Base-by-base conservation (phyloP, 2,329 filamentous ascomycete genomes). In the Zasmidium citrigriseum region DNA sequence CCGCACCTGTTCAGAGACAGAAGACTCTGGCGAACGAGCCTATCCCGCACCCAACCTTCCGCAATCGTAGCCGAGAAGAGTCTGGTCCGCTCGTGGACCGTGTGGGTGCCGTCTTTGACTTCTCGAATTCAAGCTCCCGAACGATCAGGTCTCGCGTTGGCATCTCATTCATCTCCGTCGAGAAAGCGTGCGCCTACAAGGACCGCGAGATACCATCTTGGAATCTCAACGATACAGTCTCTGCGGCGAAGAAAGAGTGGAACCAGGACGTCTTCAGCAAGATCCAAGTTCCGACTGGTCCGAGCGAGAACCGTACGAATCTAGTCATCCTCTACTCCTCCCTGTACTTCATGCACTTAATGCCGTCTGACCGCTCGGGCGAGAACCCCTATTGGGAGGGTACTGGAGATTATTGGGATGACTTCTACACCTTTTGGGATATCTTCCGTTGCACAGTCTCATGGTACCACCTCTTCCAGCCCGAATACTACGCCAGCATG, bases 371-470 rank as follows among this genome's bases (percentile, higher is more conserved):
- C 68, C 84, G 86, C 61, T 89, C 87, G 0, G 87, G 86, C 0
- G 88, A 90, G 68, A 91, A 90, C 59, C 87, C 87, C 0, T 72
- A 80, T 0, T 90, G 88, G 87, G 69, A 75, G 1, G n/a, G n/a
- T n/a, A 86, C 84, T 1, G 65, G 69, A 0, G 88, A 90, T 1
- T 89, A 89, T 67, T 90, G 88, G 66, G 85, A 89, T 58, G 88
- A 90, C 58, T 83, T 87, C 16, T 89, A 89, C 67, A 90, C 88
- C 0, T 81, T 88, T 21, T 90, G 88, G 88, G 75, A 80, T 62
- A 71, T 79, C 67, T 87, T 89, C 70, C 83, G 88, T 21, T 89
- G 85, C 68, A 83, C 84, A 0, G 88, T 84, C 0, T 74, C 86
- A 0, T 76, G 90, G 0, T 80, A 88, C 60, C 88, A 90, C 27